phyloP scores from a whole-genome alignment of 352 stramenopile species.

The Phytophthora syringae region DNA sequence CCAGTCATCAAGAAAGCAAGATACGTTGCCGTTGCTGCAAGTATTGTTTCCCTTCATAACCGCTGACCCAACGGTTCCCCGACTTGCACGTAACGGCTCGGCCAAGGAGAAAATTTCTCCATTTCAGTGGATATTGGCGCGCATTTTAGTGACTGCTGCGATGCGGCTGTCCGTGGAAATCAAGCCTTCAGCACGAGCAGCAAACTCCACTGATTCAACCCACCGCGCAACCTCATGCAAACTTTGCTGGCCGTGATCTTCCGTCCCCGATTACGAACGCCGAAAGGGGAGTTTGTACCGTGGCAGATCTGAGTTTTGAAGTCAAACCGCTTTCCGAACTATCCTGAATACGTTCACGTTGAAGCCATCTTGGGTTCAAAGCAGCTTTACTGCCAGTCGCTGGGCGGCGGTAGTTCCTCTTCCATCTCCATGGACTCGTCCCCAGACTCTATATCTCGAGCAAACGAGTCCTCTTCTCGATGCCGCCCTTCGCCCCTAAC shows the following conservation, averaged over 20 bases:
- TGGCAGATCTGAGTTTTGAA: not conserved
- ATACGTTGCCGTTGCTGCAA: not conserved
- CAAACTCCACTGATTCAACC: not conserved
- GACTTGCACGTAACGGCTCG: too few species aligned
- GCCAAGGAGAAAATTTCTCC: too few species aligned
- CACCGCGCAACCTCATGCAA: not conserved
- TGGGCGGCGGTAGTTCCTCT: constrained; percentile 20
- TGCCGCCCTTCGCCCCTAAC: constrained; percentile 32
- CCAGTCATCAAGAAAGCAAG: not conserved
- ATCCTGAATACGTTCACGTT: too few species aligned
- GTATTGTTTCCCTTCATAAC: not conserved
- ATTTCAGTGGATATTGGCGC: not conserved
- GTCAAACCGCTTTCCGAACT: not conserved
- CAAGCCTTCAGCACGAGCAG: not conserved
- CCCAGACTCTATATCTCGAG: constrained; percentile 37
- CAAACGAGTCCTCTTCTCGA: constrained; percentile 39
- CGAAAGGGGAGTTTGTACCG: too few species aligned
- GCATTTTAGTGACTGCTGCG: not conserved
- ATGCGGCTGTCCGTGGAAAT: not conserved
- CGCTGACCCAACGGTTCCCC: not conserved
- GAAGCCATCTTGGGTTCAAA: too few species aligned
- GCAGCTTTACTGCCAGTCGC: constrained; percentile 21
- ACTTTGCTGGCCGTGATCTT: not conserved
- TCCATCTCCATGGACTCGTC: constrained; percentile 57
- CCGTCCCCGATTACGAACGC: not conserved